Base-by-base conservation (phyloP, 305 asterid species). In the Rubia occidens region DNA sequence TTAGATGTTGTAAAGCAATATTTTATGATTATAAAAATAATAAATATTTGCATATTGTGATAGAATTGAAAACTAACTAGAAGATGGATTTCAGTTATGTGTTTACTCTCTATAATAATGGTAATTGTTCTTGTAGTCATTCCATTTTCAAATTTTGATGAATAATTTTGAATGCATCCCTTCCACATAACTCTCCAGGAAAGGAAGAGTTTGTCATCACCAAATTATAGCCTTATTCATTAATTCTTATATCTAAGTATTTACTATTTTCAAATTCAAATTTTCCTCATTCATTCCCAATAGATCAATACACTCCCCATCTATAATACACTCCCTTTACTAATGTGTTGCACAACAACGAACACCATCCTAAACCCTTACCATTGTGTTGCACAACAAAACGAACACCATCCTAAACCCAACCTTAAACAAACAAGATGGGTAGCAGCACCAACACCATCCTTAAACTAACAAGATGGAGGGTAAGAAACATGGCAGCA, bases 401-500 rank as follows among this genome's bases (percentile, higher is more conserved):
- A 53, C 11, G 8, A 53, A n/a, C 58, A 53, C 21, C 21, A 35
- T 5, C 4, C 58, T 7, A 5, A n/a, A n/a, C 58, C 3, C 8
- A 17, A 3, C 45, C 24, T 17, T 17, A 20, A 53, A 53, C 58
- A 3, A 35, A 35, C 39, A 35, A 4, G 39, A 53, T 53, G 58
- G 10, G 58, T 53, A 53, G 58, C 24, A 20, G 58, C 24, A 17
- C 21, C 10, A 53, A 53, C 58, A 53, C 58, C 58, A 53, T 53
- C 21, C 18, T n/a, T 17, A 53, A 53, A 53, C 58, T 53, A 53
- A 53, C 58, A n/a, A 53, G 58, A 53, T 53, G 58, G 58, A 53
- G 58, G 21, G 58, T 53, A 21, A 53, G 58, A 8, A n/a, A 53
- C 21, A 53, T 53, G 24, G 58, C 58, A 2, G 58, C 58, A 6